phyloP scores from a whole-genome alignment of 108 stramenopile species.

The Pseudonitzschia multistriata region DNA sequence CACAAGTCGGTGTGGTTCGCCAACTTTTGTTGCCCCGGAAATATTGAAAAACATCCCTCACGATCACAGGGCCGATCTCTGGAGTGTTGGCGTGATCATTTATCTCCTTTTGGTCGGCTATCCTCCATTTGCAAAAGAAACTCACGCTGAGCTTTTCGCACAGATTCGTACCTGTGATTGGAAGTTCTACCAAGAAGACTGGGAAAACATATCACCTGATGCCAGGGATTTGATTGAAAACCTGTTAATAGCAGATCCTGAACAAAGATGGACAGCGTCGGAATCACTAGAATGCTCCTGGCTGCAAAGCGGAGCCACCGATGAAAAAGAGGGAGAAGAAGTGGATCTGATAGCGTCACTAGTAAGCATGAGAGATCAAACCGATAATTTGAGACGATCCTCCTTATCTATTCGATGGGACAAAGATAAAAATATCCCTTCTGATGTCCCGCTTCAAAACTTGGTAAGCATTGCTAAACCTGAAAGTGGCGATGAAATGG shows the following conservation, averaged over 20 bases:
- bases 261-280: slow-evolving; percentile 54
- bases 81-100: slow-evolving; percentile 92
- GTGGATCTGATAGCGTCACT: neutral
- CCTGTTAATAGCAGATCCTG: slow-evolving; percentile 54
- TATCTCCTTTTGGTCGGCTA: slow-evolving; percentile 86
- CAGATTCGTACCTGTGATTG: slow-evolving; percentile 40
- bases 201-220: slow-evolving; percentile 41
- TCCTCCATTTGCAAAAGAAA: slow-evolving; percentile 43
- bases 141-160: slow-evolving; percentile 35
- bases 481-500: too few species aligned
- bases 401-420: too few species aligned
- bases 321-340: neutral
- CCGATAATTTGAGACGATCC: too few species aligned
- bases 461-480: too few species aligned
- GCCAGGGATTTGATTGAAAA: slow-evolving; percentile 50
- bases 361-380: too few species aligned
- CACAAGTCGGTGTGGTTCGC: slow-evolving; percentile 82
- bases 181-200: slow-evolving; percentile 37
- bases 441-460: too few species aligned
- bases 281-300: slow-evolving; percentile 41
- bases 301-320: slow-evolving; percentile 28
- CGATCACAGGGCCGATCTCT: slow-evolving; percentile 85
- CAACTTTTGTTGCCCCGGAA: slow-evolving; percentile 51
- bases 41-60: slow-evolving; percentile 56
- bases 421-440: too few species aligned